Evolutionary conservation across 352 stramenopile species (phyloP), one percentile per base, ranked within the genome.

Genomic region (Phytophthora cactorum): DNA sequence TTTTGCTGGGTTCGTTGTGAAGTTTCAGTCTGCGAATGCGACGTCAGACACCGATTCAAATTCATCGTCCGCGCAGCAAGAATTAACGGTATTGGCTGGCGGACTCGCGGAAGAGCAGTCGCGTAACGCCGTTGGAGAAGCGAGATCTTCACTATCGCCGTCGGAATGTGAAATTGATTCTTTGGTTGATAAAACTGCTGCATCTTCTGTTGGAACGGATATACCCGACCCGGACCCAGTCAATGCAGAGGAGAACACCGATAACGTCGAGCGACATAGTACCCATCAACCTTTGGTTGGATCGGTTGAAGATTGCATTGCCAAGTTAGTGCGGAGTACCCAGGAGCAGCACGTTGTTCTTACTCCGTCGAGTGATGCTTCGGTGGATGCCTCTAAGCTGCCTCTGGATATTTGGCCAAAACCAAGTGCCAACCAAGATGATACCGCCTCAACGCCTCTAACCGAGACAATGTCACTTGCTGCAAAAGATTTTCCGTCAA

Each of bases 401-500:
- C 60, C 66, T 27, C 34, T 74, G 1, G 36, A 56, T 39, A 31
- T 39, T 36, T 22, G 22, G 22, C 22, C 1, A 22, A 22, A 22
- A 22, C 0, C 22, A 22, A 22, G 22, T 22, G 22, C 22, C 22
- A 22, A 22, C n/a, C 3, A 12, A 49, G 43, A 10, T 12, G 44
- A 4, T 8, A 50, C 17, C 0, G 17, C 10, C 27, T 65, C 59
- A 12, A 41, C 51, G 1, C 31, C 67, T 14, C 27, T 66, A 17
- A 43, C 53, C 4, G 59, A 72, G 27, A 66, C 63, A 9, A 34
- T 72, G 14, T 29, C 56, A 27, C 51, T 74, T 10, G 47, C 65
- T 4, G 22, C 15, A 34, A 68, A 67, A 39, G 67, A 75, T 39
- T 75, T 75, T 25, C 72, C 72, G 5, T 56, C 63, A n/a, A 77